These are phyloP conservation scores for Agaricus bisporus DNA, from an alignment of 768 basidiomycete genomes.

Conservation along the genomic window DNA sequence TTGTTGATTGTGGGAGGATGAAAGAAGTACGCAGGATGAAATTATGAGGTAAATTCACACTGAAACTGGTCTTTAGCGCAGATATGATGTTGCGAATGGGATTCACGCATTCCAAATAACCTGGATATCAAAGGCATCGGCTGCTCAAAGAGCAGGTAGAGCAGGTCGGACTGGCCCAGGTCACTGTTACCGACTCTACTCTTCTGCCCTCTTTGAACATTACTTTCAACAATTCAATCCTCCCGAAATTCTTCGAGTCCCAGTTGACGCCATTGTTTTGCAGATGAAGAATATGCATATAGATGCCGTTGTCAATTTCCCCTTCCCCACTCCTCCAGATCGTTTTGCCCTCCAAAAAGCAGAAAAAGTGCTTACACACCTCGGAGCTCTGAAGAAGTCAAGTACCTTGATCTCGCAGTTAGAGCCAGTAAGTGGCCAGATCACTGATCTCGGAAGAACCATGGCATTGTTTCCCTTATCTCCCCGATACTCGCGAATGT, in stretches of 20 bases:
- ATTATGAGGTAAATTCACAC: background rate
- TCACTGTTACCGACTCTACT: slow-evolving; percentile 96
- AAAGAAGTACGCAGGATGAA: slow-evolving; percentile 62
- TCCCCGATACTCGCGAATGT: slow-evolving; percentile 93
- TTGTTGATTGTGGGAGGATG: slow-evolving; percentile 92
- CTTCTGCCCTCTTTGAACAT: slow-evolving; percentile 90
- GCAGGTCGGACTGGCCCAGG: slow-evolving; percentile 98
- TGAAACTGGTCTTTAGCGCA: slow-evolving; percentile 45
- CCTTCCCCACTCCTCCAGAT: slow-evolving; percentile 96
- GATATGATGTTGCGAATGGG: slow-evolving; percentile 73
- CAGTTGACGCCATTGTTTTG: slow-evolving; percentile 93
- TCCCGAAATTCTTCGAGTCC: slow-evolving; percentile 93
- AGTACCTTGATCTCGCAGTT: slow-evolving; percentile 18
- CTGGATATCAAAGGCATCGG: slow-evolving; percentile 95
- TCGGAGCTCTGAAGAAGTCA: slow-evolving; percentile 66
- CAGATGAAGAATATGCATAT: slow-evolving; percentile 99
- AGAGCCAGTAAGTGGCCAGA: slow-evolving; percentile 38
- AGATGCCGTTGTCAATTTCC: slow-evolving; percentile 93
- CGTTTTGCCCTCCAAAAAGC: slow-evolving; percentile 68
- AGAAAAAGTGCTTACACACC: slow-evolving; percentile 70
- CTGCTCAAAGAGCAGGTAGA: slow-evolving; percentile 89
- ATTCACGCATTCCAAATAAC: slow-evolving; percentile 90
- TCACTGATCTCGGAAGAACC: slow-evolving; percentile 84
- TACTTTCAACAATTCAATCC: slow-evolving; percentile 82
- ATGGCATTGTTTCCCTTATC: slow-evolving; percentile 95